Evolutionary conservation across 2,329 filamentous ascomycete genomes (phyloP), one percentile per base, ranked within the genome.

Genomic region (Aspergillus flavus): DNA sequence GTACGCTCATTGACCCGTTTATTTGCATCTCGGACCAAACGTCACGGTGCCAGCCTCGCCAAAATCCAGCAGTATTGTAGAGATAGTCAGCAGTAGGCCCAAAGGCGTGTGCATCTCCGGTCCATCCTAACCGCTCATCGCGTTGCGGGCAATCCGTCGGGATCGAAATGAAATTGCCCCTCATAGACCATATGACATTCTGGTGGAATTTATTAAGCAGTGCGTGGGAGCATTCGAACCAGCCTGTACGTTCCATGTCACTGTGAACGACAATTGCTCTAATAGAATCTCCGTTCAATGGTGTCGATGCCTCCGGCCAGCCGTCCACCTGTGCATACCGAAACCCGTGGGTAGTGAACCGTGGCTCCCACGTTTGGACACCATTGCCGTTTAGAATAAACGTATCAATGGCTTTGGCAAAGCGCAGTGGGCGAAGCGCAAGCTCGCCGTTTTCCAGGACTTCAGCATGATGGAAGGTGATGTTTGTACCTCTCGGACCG

Each of bases 71-170:
- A 1, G 83, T 81, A 65, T 86, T 77, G 68, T 84, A 88, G 0
- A 88, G 75, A 67, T 83, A 87, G 81, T 65, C 62, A 1, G 61
- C 65, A 2, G 65, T 66, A 1, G 57, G 80, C 0, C 78, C 75
- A 62, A 87, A 87, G 0, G 79, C 79, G 32, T 82, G 80, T 6
- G 79, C 75, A 64, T 86, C 82, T 21, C 85, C 82, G 0, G 81
- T 84, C 85, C 85, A 85, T 39, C 82, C 82, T 3, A 86, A 71
- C 0, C 84, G 77, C 71, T 87, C 84, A 59, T 87, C 84, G 0
- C 84, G 78, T 63, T 86, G 84, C 0, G 85, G 84, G 63, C 84
- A 86, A 67, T 88, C 86, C 0, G 86, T 88, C 0, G 85, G 85
- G 0, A 88, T 75, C 0, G 79, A 81, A 4, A 87, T 68, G 64